Evolutionary conservation across 495 filamentous ascomycete genomes (phyloP), one percentile per base, ranked within the genome.

Genomic region (Cudoniella acicularis): DNA sequence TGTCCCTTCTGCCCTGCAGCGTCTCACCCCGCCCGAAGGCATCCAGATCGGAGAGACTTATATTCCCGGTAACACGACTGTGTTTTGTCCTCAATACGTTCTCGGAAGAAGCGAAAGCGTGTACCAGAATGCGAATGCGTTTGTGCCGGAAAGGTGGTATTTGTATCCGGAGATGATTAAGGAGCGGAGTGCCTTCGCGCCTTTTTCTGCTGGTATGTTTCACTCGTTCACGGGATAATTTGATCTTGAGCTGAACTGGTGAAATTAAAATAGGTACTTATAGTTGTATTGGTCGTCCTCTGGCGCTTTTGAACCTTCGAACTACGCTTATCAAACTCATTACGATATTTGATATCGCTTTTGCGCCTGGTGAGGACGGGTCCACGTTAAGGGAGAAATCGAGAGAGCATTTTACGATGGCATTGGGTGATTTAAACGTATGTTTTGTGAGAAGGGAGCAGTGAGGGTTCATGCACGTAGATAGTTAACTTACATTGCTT

Each of bases 141-240:
- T 80, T 59, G 64, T 83, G 36, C 83, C 83, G 0, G 81, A 84
- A 64, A 72, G 84, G 21, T 85, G 81, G 79, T 75, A 67, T 36
- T 68, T 69, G 2, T 63, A 57, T 48, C 69, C 68, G 0, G 78
- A 83, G 36, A 66, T 81, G 41, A 67, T 76, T 25, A 70, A 64
- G 3, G 67, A 80, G 43, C 72, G 67, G 53, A 62, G 61, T 4
- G 79, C 75, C 0, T 85, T 80, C 52, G 62, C 70, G 2, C 83
- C 83, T 0, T 86, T 84, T 60, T 71, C 70, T 3, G 27, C 65
- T 13, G 73, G 73, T 70, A 56, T 17, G 53, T 47, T 13, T 9
- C 3, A 40, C 36, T 16, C 20, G 8, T n/a, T 6, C 49, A 3
- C 2, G 11, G 20, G 18, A 30, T 16, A 42, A 1, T 24, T n/a